phyloP scores from a whole-genome alignment of 208 protist genomes.

The Spongospora subterranea region DNA sequence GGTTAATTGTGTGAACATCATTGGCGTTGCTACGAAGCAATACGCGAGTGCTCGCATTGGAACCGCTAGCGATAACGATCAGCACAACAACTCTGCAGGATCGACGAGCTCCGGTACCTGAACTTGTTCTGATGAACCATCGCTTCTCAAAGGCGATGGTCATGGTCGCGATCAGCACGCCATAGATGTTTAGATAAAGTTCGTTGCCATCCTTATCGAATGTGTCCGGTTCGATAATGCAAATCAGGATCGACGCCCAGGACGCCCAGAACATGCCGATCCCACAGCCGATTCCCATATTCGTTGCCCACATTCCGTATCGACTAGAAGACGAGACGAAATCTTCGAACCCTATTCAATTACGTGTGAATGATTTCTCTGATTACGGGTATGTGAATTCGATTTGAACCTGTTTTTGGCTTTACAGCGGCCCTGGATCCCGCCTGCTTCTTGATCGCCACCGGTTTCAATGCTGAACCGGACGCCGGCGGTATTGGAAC shows the following conservation, averaged over 20 bases:
- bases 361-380: neutral
- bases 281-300: constrained; percentile 29
- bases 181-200: neutral
- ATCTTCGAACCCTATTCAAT: constrained; percentile 15
- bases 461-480: neutral
- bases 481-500: neutral
- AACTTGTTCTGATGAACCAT: constrained; percentile 20
- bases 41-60: neutral
- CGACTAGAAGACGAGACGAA: neutral
- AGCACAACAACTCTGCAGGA: neutral
- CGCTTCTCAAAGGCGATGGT: constrained; percentile 12
- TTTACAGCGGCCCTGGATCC: neutral
- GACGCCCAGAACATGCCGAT: neutral
- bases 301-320: constrained; percentile 32
- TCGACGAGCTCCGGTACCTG: neutral
- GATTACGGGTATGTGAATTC: neutral
- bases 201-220: constrained; percentile 16
- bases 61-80: neutral
- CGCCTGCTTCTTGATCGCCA: neutral
- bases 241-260: neutral
- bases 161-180: neutral
- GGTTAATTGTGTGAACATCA: constrained; percentile 61
- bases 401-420: neutral
- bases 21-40: constrained; percentile 32
- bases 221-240: neutral